A percentile compares a stretch with the other conserved stretches of the same genome.
Conservation (phyloP, 2,329 filamentous ascomycete genomes). For the Septoria petroselini region DNA sequence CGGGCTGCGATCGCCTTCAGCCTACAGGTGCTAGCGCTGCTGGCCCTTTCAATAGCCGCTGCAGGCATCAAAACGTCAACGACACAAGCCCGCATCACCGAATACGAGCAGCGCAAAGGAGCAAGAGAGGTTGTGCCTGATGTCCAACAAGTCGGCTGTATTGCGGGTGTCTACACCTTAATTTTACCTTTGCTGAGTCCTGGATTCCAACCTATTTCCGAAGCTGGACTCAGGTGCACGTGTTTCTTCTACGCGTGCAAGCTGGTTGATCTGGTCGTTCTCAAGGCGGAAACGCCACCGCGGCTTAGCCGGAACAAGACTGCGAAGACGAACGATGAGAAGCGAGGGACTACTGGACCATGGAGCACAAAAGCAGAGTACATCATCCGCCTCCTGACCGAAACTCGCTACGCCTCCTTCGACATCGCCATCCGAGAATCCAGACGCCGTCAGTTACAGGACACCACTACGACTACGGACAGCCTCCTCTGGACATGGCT, state of each 20-base stretch:
- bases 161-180: conserved; percentile 2
- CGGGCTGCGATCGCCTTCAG: neutral
- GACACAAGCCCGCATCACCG: conserved; percentile 1
- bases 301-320: neutral
- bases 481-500: conserved; percentile 1
- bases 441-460: neutral
- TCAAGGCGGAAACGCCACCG: conserved; percentile 1
- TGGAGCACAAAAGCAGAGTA: conserved; percentile 7
- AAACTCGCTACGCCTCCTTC: conserved; percentile 13
- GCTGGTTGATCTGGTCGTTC: conserved; percentile 4
- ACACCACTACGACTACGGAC: neutral
- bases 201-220: neutral
- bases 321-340: no score
- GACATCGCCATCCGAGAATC: conserved; percentile 7
- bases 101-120: conserved; percentile 3
- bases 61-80: neutral
- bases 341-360: no score
- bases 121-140: conserved; percentile 4
- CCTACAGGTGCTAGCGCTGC: conserved; percentile 3
- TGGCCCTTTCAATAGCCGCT: conserved; percentile 1
- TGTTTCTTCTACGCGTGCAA: conserved; percentile 15
- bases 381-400: neutral
- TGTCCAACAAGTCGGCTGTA: conserved; percentile 1
- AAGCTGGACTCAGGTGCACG: neutral
- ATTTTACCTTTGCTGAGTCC: conserved; percentile 5